Evolutionary conservation across 441 rosid genomes (phyloP), one percentile per base, ranked within the genome.

Genomic region (Cnidoscolus chayamansa): DNA sequence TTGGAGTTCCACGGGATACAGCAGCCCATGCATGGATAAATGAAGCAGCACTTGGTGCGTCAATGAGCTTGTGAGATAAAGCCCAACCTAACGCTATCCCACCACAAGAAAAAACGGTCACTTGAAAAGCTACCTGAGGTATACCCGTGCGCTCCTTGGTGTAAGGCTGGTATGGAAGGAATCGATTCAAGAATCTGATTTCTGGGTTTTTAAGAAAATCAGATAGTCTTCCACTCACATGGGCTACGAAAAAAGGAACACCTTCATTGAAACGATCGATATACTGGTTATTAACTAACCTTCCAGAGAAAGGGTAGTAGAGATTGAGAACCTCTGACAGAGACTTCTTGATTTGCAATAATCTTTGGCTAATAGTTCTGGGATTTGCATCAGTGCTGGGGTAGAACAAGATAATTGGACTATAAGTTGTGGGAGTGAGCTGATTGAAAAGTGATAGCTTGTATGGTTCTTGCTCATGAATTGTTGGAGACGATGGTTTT

Each of bases 281-380:
- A 32, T 49, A 58, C 11, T 20, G 43, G 19, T 76, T 76, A 13
- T 59, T 62, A 0, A 6, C 47, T 3, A 31, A 19, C 49, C 79
- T 51, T 30, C 79, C 79, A 2, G 76, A 76, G 16, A 66, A 53
- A 3, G 72, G 72, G 45, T 71, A 53, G 72, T 71, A 72, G 57
- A 72, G 40, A 13, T 40, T 51, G 1, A 76, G 68, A 5, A 63
- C 7, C 10, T 66, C 63, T 2, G 76, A 71, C 35, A 76, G 57
- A 66, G 79, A 72, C 3, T 30, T 60, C 57, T 67, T 76, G 0
- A 72, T 20, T 15, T 45, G 65, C 37, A 25, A 57, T n/a, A 40
- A 13, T 17, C 15, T 19, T 1, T 19, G 19, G 31, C 4, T 9
- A 1, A 65, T 45, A 40, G 4, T 40, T 6, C 0, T 65, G 10